A percentile compares a stretch with the other conserved stretches of the same genome.
phyloP scores from a whole-genome alignment of 2,329 filamentous ascomycete genomes.

The Fonsecaea pugnacius region DNA sequence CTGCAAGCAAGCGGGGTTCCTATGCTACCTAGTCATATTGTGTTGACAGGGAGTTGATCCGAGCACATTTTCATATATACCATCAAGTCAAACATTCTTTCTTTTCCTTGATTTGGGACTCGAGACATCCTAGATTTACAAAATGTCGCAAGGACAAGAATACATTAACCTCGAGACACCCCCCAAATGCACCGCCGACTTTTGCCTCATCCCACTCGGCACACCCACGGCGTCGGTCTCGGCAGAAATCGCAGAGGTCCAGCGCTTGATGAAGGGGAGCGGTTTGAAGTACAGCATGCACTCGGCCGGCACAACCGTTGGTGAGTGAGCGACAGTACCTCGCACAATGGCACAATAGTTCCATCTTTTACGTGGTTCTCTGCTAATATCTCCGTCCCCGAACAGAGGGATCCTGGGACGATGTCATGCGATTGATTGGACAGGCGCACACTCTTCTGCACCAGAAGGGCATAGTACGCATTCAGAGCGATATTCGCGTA shows the following conservation, averaged over 20 bases:
- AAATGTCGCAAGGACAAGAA: slow-evolving; percentile 23
- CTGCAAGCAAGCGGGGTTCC: not conserved
- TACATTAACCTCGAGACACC: slow-evolving; percentile 59
- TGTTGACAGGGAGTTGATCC: not conserved
- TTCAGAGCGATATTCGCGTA: slow-evolving; percentile 86
- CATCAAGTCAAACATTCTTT: not conserved
- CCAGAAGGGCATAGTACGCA: slow-evolving; percentile 73
- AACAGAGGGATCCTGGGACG: slow-evolving; percentile 86
- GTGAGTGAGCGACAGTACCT: slow-evolving; percentile 55
- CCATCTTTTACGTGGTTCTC: too few relatives aligned
- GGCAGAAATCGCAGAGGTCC: slow-evolving; percentile 84
- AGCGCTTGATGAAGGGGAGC: slow-evolving; percentile 78
- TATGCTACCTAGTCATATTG: not conserved
- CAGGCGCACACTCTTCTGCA: slow-evolving; percentile 82
- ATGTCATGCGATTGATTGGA: slow-evolving; percentile 82
- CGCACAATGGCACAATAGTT: too few relatives aligned
- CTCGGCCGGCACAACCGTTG: slow-evolving; percentile 88
- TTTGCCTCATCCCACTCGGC: slow-evolving; percentile 88
- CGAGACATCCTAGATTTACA: not conserved
- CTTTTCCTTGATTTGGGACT: not conserved
- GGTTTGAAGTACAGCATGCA: slow-evolving; percentile 88
- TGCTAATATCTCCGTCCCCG: slow-evolving; percentile 5
- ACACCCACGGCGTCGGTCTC: slow-evolving; percentile 77
- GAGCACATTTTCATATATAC: not conserved
- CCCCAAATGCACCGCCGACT: slow-evolving; percentile 79